Conservation (phyloP, 441 rosid species). For the Adansonia gregorii region DNA sequence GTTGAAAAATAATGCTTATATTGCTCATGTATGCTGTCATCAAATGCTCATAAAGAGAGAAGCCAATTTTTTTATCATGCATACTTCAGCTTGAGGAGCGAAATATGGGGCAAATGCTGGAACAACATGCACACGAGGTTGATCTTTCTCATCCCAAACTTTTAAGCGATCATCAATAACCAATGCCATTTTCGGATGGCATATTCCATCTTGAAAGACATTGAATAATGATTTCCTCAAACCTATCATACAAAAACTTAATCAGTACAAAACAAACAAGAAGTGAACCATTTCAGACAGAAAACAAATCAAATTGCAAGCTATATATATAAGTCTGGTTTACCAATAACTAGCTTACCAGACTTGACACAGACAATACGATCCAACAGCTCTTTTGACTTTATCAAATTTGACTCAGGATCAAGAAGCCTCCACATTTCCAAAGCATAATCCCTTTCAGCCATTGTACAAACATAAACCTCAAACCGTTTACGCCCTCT, state of each 20-base stretch:
- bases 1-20: neutral
- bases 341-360: slow-evolving; percentile 52
- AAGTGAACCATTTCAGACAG: neutral
- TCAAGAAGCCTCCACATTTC: slow-evolving; percentile 99
- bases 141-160: slow-evolving; percentile 99
- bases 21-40: slow-evolving; percentile 19
- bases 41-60: slow-evolving; percentile 25
- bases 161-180: slow-evolving; percentile 94
- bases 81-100: slow-evolving; percentile 97
- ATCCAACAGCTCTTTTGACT: slow-evolving; percentile 68
- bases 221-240: slow-evolving; percentile 75
- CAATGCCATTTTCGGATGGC: slow-evolving; percentile 96
- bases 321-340: too few relatives aligned
- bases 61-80: slow-evolving; percentile 33
- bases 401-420: slow-evolving; percentile 91
- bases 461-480: slow-evolving; percentile 99
- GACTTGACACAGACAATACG: slow-evolving; percentile 95
- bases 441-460: slow-evolving; percentile 95
- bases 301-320: slow-evolving; percentile 17
- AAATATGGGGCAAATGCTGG: slow-evolving; percentile 97
- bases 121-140: slow-evolving; percentile 94
- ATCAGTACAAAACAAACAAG: slow-evolving; percentile 5
- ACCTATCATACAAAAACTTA: slow-evolving; percentile 45
- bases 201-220: slow-evolving; percentile 83
- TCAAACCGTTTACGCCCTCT: slow-evolving; percentile 98